Percentiles rank a stretch among this genome's conserved stretches.
These are phyloP conservation scores for Pichia sp. DNA, from an alignment of 1,139 yeast genomes.

Conservation along the genomic window DNA sequence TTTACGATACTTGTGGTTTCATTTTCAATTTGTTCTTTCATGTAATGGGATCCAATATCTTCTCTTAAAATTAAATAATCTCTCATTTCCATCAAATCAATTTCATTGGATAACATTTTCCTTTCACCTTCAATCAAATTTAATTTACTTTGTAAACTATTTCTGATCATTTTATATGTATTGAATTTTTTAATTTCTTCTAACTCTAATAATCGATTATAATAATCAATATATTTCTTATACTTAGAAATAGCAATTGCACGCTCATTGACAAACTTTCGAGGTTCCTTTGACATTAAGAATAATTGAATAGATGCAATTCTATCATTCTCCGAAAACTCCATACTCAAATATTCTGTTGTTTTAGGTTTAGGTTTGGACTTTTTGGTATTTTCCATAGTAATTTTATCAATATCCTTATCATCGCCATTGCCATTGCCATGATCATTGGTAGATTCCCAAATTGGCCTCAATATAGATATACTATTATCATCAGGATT, in stretches of 20 bases:
- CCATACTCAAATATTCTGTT: neutral
- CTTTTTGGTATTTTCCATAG: neutral
- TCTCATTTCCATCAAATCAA: conserved; percentile 27
- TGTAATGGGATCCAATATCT: conserved; percentile 22
- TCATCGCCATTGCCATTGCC: neutral
- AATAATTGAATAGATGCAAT: conserved; percentile 19
- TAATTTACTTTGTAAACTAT: conserved; percentile 5
- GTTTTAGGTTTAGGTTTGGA: neutral
- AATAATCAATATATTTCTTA: conserved; percentile 5
- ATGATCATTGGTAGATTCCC: conserved; percentile 5
- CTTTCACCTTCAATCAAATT: conserved; percentile 6
- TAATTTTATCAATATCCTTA: neutral
- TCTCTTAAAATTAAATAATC: conserved; percentile 28
- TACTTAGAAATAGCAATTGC: conserved; percentile 3
- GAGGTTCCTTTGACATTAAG: conserved; percentile 16
- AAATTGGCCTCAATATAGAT: conserved; percentile 12
- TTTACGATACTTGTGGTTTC: conserved; percentile 22
- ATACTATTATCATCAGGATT: conserved; percentile 4
- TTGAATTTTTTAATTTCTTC: conserved; percentile 7
- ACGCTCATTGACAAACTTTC: neutral
- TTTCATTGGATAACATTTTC: conserved; percentile 15
- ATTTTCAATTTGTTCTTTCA: conserved; percentile 22
- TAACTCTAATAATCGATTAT: conserved; percentile 7
- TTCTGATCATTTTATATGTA: conserved; percentile 10
- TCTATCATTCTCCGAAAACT: conserved; percentile 13